Conservation (phyloP, 345 rosid genomes). For the Eucalyptus sp. region DNA sequence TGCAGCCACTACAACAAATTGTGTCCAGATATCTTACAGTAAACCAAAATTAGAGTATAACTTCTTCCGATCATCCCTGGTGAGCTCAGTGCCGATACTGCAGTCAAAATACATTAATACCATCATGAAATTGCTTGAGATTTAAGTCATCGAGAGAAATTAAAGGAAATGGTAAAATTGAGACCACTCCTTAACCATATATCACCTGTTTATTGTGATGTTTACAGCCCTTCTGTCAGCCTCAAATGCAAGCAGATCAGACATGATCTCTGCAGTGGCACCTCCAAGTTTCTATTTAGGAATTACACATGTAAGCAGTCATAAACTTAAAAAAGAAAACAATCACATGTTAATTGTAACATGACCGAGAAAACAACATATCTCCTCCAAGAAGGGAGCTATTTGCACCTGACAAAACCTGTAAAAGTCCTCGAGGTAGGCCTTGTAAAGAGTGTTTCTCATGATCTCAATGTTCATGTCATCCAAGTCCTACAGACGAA, state of each 20-base stretch:
- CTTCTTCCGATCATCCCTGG: slow-evolving; percentile 94
- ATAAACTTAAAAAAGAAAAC: neutral
- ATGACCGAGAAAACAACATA: neutral
- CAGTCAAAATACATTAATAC: slow-evolving; percentile 1
- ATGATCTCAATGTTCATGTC: slow-evolving; percentile 97
- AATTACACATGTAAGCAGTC: neutral
- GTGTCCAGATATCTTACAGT: slow-evolving; percentile 40
- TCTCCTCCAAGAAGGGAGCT: neutral
- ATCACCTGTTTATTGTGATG: slow-evolving; percentile 84
- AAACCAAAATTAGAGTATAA: slow-evolving; percentile 90
- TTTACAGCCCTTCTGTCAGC: slow-evolving; percentile 98
- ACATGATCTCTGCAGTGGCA: slow-evolving; percentile 96
- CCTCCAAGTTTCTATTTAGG: slow-evolving; percentile 84
- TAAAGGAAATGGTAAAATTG: neutral
- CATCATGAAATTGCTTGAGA: neutral
- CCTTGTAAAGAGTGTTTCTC: slow-evolving; percentile 96
- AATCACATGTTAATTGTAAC: neutral
- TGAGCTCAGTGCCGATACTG: slow-evolving; percentile 99
- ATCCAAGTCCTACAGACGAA: slow-evolving; percentile 61
- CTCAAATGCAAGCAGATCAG: slow-evolving; percentile 94
- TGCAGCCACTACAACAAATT: neutral
- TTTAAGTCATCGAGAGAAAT: neutral
- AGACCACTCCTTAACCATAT: neutral
- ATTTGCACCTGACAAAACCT: slow-evolving; percentile 83
- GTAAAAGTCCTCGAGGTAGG: slow-evolving; percentile 93